Percentiles rank a stretch among this genome's conserved stretches.
Conservation (phyloP, 345 rosid genomes). For the Carallia brachiata region DNA sequence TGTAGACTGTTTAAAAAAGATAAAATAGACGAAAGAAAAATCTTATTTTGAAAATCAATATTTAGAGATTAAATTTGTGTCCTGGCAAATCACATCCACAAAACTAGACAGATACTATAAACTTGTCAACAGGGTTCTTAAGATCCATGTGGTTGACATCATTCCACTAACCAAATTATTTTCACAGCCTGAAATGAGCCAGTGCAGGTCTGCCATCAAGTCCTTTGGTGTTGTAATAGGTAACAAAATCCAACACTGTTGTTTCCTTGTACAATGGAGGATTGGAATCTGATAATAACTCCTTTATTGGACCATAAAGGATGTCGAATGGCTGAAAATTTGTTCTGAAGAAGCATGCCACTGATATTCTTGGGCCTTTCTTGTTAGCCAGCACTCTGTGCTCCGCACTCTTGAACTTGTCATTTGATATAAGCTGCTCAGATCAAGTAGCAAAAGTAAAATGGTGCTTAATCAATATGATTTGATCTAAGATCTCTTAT, state of each 20-base stretch:
- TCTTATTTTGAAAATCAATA: too few species aligned
- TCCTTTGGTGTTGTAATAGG: neutral
- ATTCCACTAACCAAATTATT: too few species aligned
- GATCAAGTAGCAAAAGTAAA: too few species aligned
- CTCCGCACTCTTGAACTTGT: slow-evolving; percentile 18
- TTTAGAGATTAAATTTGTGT: too few species aligned
- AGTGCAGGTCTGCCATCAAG: neutral
- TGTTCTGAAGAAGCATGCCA: slow-evolving; percentile 24
- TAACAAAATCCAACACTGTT: slow-evolving; percentile 1
- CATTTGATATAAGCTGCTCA: slow-evolving; percentile 21
- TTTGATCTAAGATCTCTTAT: too few species aligned
- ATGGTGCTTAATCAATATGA: too few species aligned
- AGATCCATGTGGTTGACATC: too few species aligned
- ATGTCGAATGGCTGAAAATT: slow-evolving; percentile 11
- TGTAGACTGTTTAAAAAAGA: too few species aligned
- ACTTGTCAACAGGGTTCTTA: too few species aligned
- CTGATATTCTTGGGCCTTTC: slow-evolving; percentile 23
- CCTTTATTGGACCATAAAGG: slow-evolving; percentile 20
- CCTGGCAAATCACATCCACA: too few species aligned
- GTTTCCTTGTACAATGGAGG: slow-evolving; percentile 23
- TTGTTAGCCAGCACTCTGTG: slow-evolving; percentile 26
- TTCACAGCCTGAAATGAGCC: slow-evolving; percentile 1
- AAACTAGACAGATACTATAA: too few species aligned
- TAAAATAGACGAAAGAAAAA: too few species aligned
- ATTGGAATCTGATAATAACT: slow-evolving; percentile 16